Percentiles rank a stretch among this genome's conserved stretches.
These are phyloP conservation scores for Colletotrichum scovillei DNA, from an alignment of 2,329 filamentous ascomycete genomes.

Conservation along the genomic window DNA sequence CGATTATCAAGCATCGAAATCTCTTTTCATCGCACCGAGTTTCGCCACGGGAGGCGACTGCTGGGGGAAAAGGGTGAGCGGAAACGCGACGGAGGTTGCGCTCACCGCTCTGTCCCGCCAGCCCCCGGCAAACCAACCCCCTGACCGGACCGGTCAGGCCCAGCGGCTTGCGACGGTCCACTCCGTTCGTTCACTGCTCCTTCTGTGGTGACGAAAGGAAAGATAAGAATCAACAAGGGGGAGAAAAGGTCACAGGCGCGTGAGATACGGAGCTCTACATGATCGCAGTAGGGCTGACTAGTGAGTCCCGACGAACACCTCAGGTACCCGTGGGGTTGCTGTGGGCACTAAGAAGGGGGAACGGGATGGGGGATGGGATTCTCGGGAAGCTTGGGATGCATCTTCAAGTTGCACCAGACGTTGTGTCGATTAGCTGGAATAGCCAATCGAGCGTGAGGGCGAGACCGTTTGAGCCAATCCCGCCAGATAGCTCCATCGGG, in stretches of 20 bases:
- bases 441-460: slow-evolving; percentile 19
- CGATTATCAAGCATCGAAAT: background rate
- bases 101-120: background rate
- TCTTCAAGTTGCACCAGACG: slow-evolving; percentile 29
- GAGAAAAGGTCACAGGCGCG: background rate
- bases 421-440: background rate
- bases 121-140: background rate
- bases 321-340: slow-evolving; percentile 33
- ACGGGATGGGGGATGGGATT: background rate
- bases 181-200: background rate
- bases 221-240: background rate
- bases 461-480: slow-evolving; percentile 22
- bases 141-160: background rate
- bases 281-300: slow-evolving; percentile 33
- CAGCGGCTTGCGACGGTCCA: background rate
- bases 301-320: slow-evolving; percentile 29
- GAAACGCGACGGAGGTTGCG: background rate
- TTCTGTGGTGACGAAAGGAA: background rate
- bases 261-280: slow-evolving; percentile 32
- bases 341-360: slow-evolving; percentile 22
- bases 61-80: too few relatives aligned
- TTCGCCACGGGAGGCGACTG: background rate
- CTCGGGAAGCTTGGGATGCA: background rate
- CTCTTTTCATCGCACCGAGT: background rate
- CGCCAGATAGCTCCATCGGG: background rate